Evolutionary conservation across 768 basidiomycete species (phyloP), one percentile per base, ranked within the genome.

Genomic region (Lentinula raphanica): DNA sequence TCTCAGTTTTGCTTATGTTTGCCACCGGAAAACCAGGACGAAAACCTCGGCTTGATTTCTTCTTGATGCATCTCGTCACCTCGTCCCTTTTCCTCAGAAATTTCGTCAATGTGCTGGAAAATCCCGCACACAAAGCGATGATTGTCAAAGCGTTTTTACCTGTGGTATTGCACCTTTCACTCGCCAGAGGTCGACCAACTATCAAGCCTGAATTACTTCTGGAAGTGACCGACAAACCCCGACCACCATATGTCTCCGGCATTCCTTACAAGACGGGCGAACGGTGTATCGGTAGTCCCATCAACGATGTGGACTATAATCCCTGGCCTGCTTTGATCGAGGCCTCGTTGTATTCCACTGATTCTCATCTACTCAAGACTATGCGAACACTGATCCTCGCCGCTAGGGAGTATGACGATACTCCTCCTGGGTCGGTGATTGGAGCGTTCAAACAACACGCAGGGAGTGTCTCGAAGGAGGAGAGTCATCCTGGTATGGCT

Each of bases 51-150:
- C 65, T 85, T 28, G 83, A 78, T 55, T 79, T 85, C 70, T 82
- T 83, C 77, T 68, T 85, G 53, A 80, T 82, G 81, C 84, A 85
- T 62, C 62, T 83, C 46, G 70, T 85, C 45, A 85, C 77, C 9
- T 77, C 76, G 35, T 73, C 80, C 7, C 62, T 83, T 4, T 82
- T 84, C 68, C 62, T 85, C 7, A 73, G 75, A 25, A 75, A 78
- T 0, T 64, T 79, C 36, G 60, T 80, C 35, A 63, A 64, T 9
- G 67, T 67, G 9, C 48, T 78, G 36, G 61, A 67, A 29, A 72
- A 68, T 38, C 61, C 66, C 9, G 66, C 64, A 23, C 69, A 76
- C 39, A 79, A 79, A 64, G 78, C 74, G 3, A 71, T 69, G 23
- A 68, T 86, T 8, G 64, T 85, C n/a, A 72, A 74, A 44, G 68